Evolutionary conservation across 176 grass and related monocot species (phyloP), one percentile per base, ranked within the genome.

Genomic region (Aegilops speltoides): DNA sequence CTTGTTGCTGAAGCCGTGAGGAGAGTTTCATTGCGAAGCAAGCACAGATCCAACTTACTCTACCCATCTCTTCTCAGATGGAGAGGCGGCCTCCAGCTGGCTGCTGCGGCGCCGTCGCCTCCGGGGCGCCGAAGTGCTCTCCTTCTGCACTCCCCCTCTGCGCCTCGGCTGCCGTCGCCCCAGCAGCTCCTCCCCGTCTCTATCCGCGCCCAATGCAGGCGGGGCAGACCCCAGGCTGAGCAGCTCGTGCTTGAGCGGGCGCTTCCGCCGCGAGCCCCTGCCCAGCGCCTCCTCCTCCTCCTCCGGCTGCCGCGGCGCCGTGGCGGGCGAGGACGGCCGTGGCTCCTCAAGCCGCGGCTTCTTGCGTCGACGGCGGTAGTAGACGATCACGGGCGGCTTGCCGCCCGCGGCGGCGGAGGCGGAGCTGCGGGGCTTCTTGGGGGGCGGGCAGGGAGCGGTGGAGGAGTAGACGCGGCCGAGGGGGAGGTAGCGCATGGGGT

Each of bases 381-480:
- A 91, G 43, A 91, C 86, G 65, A 78, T 76, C 25, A 87, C 10
- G 19, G 91, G 84, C 31, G 69, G 56, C 41, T 32, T 79, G 83
- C 6, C 46, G 31, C 15, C 64, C 12, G 31, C 83, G 26, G 66
- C 72, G 48, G 80, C 23, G 66, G 66, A 17, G 36, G 36, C 13
- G 72, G 71, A 7, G 41, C 43, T 26, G 48, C 61, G 37, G 33
- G 82, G 78, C 68, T 93, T 95, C 48, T 86, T 92, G 26, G 85
- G 41, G 52, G 28, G 80, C 76, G 89, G 65, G 60, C 89, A 80
- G 25, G 92, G 85, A 9, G 87, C 60, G n/a, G 93, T 86, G 7
- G 94, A 73, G 67, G 95, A 99, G 88, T 99, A 94, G 81, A 99
- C 80, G n/a, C 68, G 92, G 79, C 92, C 94, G 34, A 96, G 88